Evolutionary conservation across 2,329 filamentous ascomycete genomes (phyloP).

Genomic region (Capronia epimyces): DNA sequence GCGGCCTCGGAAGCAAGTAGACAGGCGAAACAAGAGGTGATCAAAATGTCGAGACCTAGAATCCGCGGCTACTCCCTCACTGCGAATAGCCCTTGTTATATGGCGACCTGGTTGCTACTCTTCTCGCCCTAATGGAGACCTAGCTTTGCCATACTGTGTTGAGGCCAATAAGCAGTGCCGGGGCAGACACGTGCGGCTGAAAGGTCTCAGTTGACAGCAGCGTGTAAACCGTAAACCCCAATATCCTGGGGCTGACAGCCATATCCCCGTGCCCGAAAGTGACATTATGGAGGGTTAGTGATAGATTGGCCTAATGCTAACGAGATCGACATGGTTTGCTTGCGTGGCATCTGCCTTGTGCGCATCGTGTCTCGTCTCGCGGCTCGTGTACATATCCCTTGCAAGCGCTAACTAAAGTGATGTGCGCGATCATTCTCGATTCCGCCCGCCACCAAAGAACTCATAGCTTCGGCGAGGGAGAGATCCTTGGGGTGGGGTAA

Average conservation of each 20-base stretch:
- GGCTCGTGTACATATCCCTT: no score
- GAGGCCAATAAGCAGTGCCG: slow-evolving; percentile 15
- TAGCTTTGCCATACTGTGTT: background rate
- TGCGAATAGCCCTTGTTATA: background rate
- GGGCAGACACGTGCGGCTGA: slow-evolving; percentile 15
- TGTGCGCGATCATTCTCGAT: no score
- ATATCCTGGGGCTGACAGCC: slow-evolving; percentile 9
- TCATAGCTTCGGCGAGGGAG: slow-evolving; percentile 27
- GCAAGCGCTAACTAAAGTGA: no score
- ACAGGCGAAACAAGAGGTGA: no score
- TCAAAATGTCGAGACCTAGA: no score
- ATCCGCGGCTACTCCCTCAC: no score
- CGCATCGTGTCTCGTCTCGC: no score
- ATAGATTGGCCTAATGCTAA: no score
- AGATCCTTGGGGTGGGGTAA: slow-evolving; percentile 20
- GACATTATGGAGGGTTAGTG: no score
- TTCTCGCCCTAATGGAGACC: background rate
- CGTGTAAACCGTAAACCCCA: slow-evolving; percentile 4
- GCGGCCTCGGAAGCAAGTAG: no score
- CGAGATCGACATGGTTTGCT: no score
- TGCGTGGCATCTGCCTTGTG: no score
- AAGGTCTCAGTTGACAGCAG: slow-evolving; percentile 3
- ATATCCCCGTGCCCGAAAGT: background rate
- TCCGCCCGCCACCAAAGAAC: slow-evolving; percentile 25
- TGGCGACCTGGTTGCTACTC: background rate